Evolutionary conservation across 192 early-diverging fungal genomes (phyloP), one percentile per base, ranked within the genome.

Genomic region (Allomyces arbusculus): DNA sequence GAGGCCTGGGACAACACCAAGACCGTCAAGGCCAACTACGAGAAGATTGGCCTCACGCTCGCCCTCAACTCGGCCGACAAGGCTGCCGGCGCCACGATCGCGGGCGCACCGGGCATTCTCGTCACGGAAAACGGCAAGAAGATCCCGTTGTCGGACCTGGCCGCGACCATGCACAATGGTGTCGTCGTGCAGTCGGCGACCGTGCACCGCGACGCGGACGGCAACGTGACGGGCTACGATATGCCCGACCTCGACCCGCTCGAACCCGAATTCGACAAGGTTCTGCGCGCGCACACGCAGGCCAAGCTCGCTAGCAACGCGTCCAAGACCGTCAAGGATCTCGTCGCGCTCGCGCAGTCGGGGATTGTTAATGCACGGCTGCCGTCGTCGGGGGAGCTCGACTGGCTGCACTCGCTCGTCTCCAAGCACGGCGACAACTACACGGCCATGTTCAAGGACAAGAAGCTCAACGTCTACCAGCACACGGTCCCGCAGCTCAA

Each of bases 381-480:
- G 70, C 74, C 82, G 65, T 79, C 82, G 3, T 72, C 77, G 11
- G 78, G 79, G n/a, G 82, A 86, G 68, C 63, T 76, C 33, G 73
- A 70, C 9, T 83, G 75, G 76, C 66, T 85, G 4, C 77, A 81
- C 61, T 69, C 75, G 23, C 69, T 86, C 73, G 74, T 88, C 20
- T 78, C 79, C n/a, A 84, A 81, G 71, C 85, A 89, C 62, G 86
- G 85, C 0, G 75, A 83, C 58, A 77, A 89, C 64, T 89, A 88
- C 67, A 71, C 84, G 14, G 84, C 83, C 58, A 89, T 89, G 87
- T 86, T 87, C 66, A 80, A 85, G 84, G 87, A 89, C 64, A 80
- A 80, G 61, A 73, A 81, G 58, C 72, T 89, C 64, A 89, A 89
- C 67, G 71, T 69, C 24, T 80, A 86, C 69, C 87, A 89, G 67